Evolutionary conservation across 108 stramenopile species (phyloP).

Genomic region (Craspedostauros australis): DNA sequence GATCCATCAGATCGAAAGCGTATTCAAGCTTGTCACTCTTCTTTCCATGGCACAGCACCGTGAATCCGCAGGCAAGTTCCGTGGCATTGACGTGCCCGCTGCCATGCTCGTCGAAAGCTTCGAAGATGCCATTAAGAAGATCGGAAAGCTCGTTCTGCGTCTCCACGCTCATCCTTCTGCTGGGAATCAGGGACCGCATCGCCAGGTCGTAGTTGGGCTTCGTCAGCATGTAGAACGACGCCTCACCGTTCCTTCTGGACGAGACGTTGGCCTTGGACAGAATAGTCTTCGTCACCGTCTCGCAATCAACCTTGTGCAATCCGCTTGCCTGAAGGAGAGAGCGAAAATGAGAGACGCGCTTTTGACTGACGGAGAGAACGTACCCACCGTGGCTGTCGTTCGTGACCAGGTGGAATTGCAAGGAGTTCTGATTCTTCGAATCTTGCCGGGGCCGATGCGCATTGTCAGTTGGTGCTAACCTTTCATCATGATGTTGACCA

Average conservation of each 20-base stretch:
- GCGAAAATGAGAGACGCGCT: constrained; percentile 58
- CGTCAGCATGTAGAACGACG: constrained; percentile 30
- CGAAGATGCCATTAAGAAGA: constrained; percentile 65
- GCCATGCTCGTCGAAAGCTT: constrained; percentile 70
- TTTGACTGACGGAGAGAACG: constrained; percentile 70
- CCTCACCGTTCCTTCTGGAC: constrained; percentile 39
- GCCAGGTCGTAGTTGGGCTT: constrained; percentile 77
- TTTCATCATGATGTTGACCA: background rate
- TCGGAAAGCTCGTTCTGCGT: constrained; percentile 47
- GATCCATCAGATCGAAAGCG: constrained; percentile 81
- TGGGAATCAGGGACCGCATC: constrained; percentile 30
- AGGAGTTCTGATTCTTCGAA: constrained; percentile 26
- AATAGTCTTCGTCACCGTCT: constrained; percentile 62
- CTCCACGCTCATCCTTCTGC: constrained; percentile 18
- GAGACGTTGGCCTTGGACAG: constrained; percentile 49
- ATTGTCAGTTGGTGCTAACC: background rate
- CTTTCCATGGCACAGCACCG: constrained; percentile 80
- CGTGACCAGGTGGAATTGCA: constrained; percentile 71
- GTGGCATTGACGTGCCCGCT: constrained; percentile 51
- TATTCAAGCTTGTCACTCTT: constrained; percentile 89
- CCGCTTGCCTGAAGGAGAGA: constrained; percentile 71
- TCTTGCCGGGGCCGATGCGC: background rate
- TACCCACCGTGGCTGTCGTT: constrained; percentile 61
- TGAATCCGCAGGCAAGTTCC: constrained; percentile 78
- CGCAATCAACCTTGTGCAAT: constrained; percentile 51